Percentiles rank a stretch among this genome's conserved stretches.
Evolutionary conservation across 768 basidiomycete genomes (phyloP).

Genomic region (Podaxis sp.): DNA sequence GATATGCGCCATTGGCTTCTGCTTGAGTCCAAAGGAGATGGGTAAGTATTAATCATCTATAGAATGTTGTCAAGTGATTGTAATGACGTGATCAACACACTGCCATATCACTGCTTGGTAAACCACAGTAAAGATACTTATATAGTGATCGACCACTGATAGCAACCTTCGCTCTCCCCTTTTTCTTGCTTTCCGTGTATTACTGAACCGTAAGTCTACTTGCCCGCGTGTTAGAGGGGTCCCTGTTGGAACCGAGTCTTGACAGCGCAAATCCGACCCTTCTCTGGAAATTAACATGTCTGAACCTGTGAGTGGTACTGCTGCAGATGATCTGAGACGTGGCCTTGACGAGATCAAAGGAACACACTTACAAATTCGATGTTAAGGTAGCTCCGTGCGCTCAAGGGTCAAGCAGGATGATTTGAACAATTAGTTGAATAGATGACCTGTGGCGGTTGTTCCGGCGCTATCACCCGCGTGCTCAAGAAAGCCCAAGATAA

Average conservation of each 20-base stretch:
- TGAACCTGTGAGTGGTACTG: neutral
- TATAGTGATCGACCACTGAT: neutral
- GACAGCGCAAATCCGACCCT: neutral
- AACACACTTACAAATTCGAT: slow-evolving; percentile 72
- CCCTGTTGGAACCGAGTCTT: neutral
- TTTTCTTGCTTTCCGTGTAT: neutral
- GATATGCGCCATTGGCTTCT: neutral
- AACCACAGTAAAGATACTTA: slow-evolving; percentile 1
- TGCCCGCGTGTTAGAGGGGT: neutral
- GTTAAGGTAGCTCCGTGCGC: slow-evolving; percentile 61
- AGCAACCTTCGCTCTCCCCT: neutral
- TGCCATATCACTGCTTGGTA: neutral
- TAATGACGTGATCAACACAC: slow-evolving; percentile 6
- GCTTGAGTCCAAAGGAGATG: neutral
- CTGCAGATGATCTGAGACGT: neutral
- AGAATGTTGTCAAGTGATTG: neutral
- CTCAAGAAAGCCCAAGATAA: slow-evolving; percentile 64
- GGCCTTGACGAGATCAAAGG: slow-evolving; percentile 13
- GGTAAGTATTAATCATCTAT: neutral
- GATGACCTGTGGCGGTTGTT: slow-evolving; percentile 91
- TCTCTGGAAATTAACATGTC: neutral
- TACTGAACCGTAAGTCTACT: neutral
- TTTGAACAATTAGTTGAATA: slow-evolving; percentile 21
- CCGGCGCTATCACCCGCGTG: slow-evolving; percentile 75
- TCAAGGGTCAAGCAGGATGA: neutral